Percentiles rank a stretch among this genome's conserved stretches.
Conservation (phyloP, 208 protist genomes). For the Leishmania amazonensis region DNA sequence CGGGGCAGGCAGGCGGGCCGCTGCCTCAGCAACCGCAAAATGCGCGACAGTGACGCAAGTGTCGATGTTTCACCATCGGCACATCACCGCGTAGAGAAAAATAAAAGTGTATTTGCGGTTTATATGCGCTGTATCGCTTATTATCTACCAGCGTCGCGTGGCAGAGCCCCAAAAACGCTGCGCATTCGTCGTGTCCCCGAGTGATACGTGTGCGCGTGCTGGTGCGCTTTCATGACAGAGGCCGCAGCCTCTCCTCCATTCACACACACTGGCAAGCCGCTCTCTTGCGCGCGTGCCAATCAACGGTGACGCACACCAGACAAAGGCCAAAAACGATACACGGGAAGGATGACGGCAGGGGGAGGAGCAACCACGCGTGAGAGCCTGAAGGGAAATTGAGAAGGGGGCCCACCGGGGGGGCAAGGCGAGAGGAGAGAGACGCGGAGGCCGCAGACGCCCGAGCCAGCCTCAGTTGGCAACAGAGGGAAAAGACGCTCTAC, state of each 20-base stretch:
- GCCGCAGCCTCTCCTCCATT: background rate
- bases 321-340: background rate
- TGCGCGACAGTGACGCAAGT: background rate
- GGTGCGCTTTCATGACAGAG: background rate
- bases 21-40: background rate
- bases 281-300: background rate
- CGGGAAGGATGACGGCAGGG: background rate
- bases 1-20: background rate
- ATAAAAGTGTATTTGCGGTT: background rate
- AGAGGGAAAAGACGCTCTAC: background rate
- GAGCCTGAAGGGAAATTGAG: conserved; percentile 5
- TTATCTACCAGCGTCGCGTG: background rate
- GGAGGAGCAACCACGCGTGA: background rate
- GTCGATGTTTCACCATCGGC: background rate
- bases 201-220: background rate
- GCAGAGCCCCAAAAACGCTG: background rate
- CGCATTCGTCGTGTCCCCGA: background rate
- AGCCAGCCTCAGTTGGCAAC: background rate
- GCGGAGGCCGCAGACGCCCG: background rate
- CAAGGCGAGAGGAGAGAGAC: background rate
- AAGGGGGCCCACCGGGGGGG: background rate
- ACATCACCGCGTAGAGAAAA: background rate
- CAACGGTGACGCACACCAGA: background rate
- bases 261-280: background rate
- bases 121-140: background rate